Conservation (phyloP, 768 basidiomycete genomes). For the Suillus subalutaceus region DNA sequence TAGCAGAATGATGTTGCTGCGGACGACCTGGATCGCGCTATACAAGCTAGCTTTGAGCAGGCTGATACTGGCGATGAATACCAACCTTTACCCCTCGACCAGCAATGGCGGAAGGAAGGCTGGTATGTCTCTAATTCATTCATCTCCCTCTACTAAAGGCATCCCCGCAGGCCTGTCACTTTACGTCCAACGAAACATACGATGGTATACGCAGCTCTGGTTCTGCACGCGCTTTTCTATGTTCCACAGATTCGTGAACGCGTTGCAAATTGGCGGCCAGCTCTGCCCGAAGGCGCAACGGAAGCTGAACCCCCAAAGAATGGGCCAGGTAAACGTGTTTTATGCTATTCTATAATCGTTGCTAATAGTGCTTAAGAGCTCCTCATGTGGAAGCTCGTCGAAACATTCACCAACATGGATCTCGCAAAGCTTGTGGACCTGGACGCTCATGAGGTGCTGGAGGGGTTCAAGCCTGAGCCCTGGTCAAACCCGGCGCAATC, state of each 20-base stretch:
- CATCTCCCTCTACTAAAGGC: conserved; percentile 6
- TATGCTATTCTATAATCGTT: neutral
- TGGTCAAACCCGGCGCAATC: conserved; percentile 39
- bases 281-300: conserved; percentile 17
- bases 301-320: conserved; percentile 30
- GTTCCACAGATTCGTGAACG: conserved; percentile 68
- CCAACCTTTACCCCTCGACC: conserved; percentile 54
- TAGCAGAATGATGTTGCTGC: conserved; percentile 41
- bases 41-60: conserved; percentile 65
- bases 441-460: conserved; percentile 52
- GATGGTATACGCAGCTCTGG: conserved; percentile 61
- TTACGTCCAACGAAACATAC: conserved; percentile 57
- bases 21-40: conserved; percentile 60
- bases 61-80: conserved; percentile 51
- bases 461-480: conserved; percentile 46
- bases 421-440: conserved; percentile 61
- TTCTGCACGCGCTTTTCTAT: conserved; percentile 57
- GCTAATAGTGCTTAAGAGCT: conserved; percentile 25
- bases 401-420: conserved; percentile 73
- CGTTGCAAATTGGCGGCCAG: conserved; percentile 41
- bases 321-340: conserved; percentile 40
- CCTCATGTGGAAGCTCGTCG: conserved; percentile 58
- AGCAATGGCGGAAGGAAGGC: conserved; percentile 56
- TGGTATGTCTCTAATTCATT: conserved; percentile 44
- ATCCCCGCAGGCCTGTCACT: conserved; percentile 62